Conservation (phyloP, 176 grass and related monocot species). For the Cenchrus americanus region DNA sequence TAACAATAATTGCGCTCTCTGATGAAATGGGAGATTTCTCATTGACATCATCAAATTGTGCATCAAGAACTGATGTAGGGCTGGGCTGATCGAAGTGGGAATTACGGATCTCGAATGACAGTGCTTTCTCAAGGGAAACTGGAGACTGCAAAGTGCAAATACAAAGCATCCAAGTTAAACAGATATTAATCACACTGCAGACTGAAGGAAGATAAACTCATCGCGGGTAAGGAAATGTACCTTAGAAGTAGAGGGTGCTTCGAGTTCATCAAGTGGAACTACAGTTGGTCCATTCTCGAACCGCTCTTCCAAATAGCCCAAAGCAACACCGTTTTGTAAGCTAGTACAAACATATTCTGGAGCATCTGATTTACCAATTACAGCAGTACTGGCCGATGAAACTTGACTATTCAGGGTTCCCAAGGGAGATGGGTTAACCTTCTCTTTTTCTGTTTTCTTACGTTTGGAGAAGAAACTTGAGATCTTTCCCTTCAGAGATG, state of each 20-base stretch:
- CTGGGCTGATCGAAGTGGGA: conserved; percentile 76
- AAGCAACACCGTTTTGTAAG: conserved; percentile 28
- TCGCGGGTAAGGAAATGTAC: conserved; percentile 33
- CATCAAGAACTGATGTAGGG: conserved; percentile 94
- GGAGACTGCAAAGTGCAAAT: conserved; percentile 52
- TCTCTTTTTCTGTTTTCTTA: conserved; percentile 71
- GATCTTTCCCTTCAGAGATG: conserved; percentile 82
- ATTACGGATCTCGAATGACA: conserved; percentile 50
- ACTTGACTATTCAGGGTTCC: conserved; percentile 23
- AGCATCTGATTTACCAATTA: conserved; percentile 20
- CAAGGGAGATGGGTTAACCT: conserved; percentile 46
- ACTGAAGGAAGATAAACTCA: conserved; percentile 25
- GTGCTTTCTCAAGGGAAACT: conserved; percentile 48
- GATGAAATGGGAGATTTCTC: conserved; percentile 58
- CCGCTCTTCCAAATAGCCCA: conserved; percentile 35
- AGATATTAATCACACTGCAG: conserved; percentile 5
- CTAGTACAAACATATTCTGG: conserved; percentile 14
- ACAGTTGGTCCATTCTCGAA: conserved; percentile 22
- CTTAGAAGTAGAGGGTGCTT: conserved; percentile 42
- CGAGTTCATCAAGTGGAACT: conserved; percentile 38
- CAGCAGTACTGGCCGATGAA: background rate
- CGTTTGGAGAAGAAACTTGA: conserved; percentile 77
- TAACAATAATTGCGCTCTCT: conserved; percentile 39
- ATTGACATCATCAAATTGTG: conserved; percentile 66
- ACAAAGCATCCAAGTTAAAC: conserved; percentile 35